Conservation (phyloP, 192 early-diverging fungal genomes). For the Dissophora globulifera region DNA sequence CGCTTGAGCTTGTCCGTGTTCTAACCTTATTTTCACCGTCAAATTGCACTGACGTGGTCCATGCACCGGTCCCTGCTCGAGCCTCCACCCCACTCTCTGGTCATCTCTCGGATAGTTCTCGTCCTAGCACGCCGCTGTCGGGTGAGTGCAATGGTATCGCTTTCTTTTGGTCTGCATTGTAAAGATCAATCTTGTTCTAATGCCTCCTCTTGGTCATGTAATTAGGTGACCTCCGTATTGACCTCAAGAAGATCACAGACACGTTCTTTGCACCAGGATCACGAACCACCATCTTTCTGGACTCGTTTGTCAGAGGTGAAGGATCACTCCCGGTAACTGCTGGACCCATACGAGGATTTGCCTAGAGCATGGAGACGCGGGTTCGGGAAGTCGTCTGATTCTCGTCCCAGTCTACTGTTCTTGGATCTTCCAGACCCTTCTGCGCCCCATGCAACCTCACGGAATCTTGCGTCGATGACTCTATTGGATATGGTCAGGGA, state of each 20-base stretch:
- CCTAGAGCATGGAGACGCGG: slow-evolving; percentile 20
- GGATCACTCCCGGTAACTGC: neutral
- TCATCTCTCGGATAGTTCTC: too few species aligned
- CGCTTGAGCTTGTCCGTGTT: too few species aligned
- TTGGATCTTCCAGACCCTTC: slow-evolving; percentile 17
- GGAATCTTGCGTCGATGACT: slow-evolving; percentile 5
- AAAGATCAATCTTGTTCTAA: too few species aligned
- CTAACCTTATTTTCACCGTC: too few species aligned
- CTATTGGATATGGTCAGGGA: slow-evolving; percentile 9
- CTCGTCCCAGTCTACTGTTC: slow-evolving; percentile 20
- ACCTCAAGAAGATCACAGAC: slow-evolving; percentile 1
- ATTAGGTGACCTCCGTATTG: neutral
- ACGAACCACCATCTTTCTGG: neutral
- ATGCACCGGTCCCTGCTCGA: too few species aligned
- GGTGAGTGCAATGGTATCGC: too few species aligned
- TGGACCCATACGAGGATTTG: slow-evolving; percentile 8
- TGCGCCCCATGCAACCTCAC: neutral
- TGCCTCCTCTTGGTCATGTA: too few species aligned
- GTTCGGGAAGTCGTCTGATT: neutral
- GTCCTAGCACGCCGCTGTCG: too few species aligned
- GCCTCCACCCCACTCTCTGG: too few species aligned
- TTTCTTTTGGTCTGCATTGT: too few species aligned
- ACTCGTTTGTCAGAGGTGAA: slow-evolving; percentile 11
- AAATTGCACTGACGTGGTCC: too few species aligned
- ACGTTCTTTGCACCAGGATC: slow-evolving; percentile 22